Conservation (phyloP, 768 basidiomycete genomes). For the Termitomyces sp. region DNA sequence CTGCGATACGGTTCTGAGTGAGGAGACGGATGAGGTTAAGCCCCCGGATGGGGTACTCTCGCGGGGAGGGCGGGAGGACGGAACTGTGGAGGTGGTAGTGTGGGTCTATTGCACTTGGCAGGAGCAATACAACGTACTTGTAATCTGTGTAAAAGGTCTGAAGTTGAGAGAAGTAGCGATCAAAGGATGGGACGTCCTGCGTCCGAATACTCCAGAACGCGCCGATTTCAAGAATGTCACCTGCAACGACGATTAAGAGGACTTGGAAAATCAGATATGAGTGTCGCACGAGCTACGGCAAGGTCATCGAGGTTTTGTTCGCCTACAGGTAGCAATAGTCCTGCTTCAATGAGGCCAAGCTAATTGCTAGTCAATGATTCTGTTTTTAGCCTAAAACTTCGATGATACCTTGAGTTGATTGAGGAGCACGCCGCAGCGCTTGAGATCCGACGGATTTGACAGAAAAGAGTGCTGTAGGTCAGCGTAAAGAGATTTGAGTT, state of each 20-base stretch:
- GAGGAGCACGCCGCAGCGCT: constrained; percentile 58
- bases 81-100: constrained; percentile 39
- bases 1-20: constrained; percentile 93
- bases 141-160: constrained; percentile 88
- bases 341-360: constrained; percentile 75
- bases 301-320: constrained; percentile 64
- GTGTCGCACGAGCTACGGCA: constrained; percentile 54
- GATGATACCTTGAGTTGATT: constrained; percentile 66
- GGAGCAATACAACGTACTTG: constrained; percentile 36
- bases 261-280: not conserved
- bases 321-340: constrained; percentile 69
- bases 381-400: not conserved
- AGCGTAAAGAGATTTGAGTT: constrained; percentile 57
- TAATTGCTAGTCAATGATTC: constrained; percentile 21
- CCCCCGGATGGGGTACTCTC: constrained; percentile 85
- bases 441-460: constrained; percentile 60
- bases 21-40: constrained; percentile 93
- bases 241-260: constrained; percentile 30
- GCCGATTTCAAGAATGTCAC: constrained; percentile 94
- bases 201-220: constrained; percentile 90
- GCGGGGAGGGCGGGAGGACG: constrained; percentile 74
- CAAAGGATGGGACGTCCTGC: constrained; percentile 87
- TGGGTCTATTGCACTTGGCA: not conserved
- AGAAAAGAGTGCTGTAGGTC: constrained; percentile 66
- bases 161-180: constrained; percentile 91